phyloP scores from a whole-genome alignment of 176 grass and related monocot species.

The Musa acuminata region DNA sequence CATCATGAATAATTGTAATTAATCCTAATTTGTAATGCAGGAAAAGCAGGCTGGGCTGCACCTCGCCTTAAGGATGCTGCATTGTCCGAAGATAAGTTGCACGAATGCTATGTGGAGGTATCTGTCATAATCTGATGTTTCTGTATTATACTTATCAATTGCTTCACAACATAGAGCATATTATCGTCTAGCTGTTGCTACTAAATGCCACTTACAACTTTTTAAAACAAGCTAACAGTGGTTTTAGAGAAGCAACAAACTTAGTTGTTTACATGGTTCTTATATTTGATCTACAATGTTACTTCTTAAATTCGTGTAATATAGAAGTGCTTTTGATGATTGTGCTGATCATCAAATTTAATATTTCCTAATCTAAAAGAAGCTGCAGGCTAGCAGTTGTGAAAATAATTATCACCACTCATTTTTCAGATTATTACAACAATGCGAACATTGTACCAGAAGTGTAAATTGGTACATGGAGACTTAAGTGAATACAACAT shows the following conservation, averaged over 20 bases:
- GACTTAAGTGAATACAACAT: slow-evolving; percentile 99
- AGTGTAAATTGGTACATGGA: slow-evolving; percentile 96
- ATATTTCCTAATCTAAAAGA: neutral
- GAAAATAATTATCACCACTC: neutral
- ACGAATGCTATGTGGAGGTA: slow-evolving; percentile 86
- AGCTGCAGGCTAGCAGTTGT: neutral
- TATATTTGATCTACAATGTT: too few species aligned
- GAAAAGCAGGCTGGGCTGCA: slow-evolving; percentile 68
- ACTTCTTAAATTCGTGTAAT: too few species aligned
- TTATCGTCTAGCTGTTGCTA: too few species aligned
- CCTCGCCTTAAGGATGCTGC: slow-evolving; percentile 86
- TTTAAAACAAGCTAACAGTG: too few species aligned
- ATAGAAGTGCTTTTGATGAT: neutral
- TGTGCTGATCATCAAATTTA: neutral
- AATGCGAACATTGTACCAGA: slow-evolving; percentile 83
- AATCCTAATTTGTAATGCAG: slow-evolving; percentile 37
- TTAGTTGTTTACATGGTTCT: too few species aligned
- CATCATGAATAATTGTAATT: neutral
- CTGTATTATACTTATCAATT: too few species aligned
- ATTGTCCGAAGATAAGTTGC: slow-evolving; percentile 73
- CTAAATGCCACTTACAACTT: too few species aligned
- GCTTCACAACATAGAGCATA: too few species aligned
- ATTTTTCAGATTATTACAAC: slow-evolving; percentile 71
- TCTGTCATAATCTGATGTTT: neutral
- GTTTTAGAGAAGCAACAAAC: too few species aligned